Evolutionary conservation across 2,329 filamentous ascomycete species (phyloP).

Genomic region (Coleophoma eucalyptorum): DNA sequence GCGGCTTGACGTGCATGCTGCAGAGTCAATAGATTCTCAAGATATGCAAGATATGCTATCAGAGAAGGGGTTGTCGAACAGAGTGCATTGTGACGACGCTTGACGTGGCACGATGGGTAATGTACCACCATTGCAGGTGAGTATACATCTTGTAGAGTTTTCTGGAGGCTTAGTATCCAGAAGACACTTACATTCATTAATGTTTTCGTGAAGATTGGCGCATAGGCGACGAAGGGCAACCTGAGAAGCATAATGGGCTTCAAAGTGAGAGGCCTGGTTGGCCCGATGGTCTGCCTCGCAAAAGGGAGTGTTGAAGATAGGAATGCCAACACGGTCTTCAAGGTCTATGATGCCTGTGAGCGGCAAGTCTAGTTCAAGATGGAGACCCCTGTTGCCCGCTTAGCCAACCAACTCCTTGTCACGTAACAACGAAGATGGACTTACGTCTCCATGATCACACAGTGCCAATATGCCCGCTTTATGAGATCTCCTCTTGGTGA

Average conservation of each 20-base stretch:
- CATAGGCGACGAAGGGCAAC: slow-evolving; percentile 52
- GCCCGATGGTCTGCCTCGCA: slow-evolving; percentile 42
- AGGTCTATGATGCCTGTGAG: slow-evolving; percentile 49
- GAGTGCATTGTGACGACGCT: no score
- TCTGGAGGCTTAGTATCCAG: no score
- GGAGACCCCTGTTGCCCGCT: slow-evolving; percentile 37
- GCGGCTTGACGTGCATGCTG: no score
- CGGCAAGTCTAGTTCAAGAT: slow-evolving; percentile 55
- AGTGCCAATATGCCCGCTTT: slow-evolving; percentile 53
- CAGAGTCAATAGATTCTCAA: no score
- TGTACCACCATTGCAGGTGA: no score
- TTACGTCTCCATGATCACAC: slow-evolving; percentile 50
- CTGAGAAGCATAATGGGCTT: slow-evolving; percentile 57
- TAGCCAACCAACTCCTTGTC: not conserved
- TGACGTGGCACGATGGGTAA: no score
- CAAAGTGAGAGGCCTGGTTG: slow-evolving; percentile 49
- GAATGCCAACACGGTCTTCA: slow-evolving; percentile 50
- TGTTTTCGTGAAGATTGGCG: slow-evolving; percentile 45
- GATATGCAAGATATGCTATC: no score
- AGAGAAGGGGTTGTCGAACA: no score
- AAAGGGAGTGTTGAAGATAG: slow-evolving; percentile 45
- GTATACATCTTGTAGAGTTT: no score
- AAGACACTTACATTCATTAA: slow-evolving; percentile 45
- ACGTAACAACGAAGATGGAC: slow-evolving; percentile 5
- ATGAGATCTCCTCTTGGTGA: slow-evolving; percentile 46